Evolutionary conservation across 1,284 basidiomycete species (phyloP).

Genomic region (Puccinia novopanici): DNA sequence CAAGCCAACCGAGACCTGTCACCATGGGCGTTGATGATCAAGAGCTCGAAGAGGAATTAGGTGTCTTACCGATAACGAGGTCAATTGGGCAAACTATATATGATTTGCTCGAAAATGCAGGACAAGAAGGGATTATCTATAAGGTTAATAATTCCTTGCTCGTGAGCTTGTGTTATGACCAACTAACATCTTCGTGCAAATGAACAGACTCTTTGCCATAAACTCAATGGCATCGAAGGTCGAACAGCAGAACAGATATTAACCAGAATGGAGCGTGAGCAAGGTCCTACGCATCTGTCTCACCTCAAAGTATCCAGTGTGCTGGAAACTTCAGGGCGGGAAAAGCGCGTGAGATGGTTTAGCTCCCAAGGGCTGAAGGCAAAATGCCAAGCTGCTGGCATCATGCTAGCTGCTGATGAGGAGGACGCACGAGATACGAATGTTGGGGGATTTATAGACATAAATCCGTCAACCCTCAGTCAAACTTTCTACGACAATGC

Average conservation of each 20-base stretch:
- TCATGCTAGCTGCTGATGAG: conserved; percentile 29
- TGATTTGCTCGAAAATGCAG: conserved; percentile 22
- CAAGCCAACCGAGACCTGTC: conserved; percentile 7
- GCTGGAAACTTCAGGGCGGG: conserved; percentile 74
- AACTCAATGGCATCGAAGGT: conserved; percentile 71
- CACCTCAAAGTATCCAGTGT: conserved; percentile 70
- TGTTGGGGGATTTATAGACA: conserved; percentile 30
- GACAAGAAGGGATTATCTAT: conserved; percentile 44
- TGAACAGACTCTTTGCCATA: conserved; percentile 68
- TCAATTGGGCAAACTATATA: conserved; percentile 45
- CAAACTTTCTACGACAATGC: conserved; percentile 34
- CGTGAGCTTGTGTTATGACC: background rate
- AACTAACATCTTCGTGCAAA: conserved; percentile 4
- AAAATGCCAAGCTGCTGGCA: conserved; percentile 33
- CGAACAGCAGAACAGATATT: conserved; percentile 77
- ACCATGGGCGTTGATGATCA: background rate
- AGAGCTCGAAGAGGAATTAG: conserved; percentile 39
- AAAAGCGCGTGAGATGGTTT: conserved; percentile 76
- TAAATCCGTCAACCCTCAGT: conserved; percentile 31
- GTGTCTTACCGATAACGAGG: conserved; percentile 30
- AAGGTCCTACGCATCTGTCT: conserved; percentile 69
- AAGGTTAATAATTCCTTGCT: conserved; percentile 32
- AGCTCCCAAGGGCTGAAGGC: conserved; percentile 56
- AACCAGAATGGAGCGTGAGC: conserved; percentile 67
- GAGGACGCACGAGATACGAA: background rate